Conservation (phyloP, 768 basidiomycete genomes). For the Mycena crocata region DNA sequence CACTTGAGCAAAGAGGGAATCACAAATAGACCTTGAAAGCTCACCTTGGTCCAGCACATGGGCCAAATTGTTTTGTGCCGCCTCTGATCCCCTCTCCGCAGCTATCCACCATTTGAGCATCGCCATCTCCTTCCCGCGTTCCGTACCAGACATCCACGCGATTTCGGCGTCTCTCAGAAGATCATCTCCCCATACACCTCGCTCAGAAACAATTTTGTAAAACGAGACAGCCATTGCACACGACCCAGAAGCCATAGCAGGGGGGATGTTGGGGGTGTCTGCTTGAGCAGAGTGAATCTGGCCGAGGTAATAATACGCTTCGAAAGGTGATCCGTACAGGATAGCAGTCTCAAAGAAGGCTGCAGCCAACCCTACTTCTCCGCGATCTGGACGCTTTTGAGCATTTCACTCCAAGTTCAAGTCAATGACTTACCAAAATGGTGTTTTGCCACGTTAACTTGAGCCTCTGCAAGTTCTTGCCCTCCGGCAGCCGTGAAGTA, state of each 20-base stretch:
- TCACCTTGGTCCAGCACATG: slow-evolving; percentile 92
- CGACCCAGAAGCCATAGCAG: slow-evolving; percentile 70
- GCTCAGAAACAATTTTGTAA: slow-evolving; percentile 92
- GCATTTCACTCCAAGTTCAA: slow-evolving; percentile 5
- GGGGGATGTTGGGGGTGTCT: slow-evolving; percentile 53
- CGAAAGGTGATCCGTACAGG: slow-evolving; percentile 90
- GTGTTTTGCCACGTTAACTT: slow-evolving; percentile 90
- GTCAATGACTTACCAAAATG: slow-evolving; percentile 62
- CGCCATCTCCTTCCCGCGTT: slow-evolving; percentile 82
- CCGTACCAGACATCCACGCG: slow-evolving; percentile 76
- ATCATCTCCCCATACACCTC: slow-evolving; percentile 89
- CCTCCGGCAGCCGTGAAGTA: slow-evolving; percentile 85
- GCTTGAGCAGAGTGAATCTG: slow-evolving; percentile 78
- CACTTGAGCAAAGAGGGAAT: not conserved
- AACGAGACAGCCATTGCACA: slow-evolving; percentile 94
- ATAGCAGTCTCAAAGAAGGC: slow-evolving; percentile 88
- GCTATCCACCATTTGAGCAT: slow-evolving; percentile 96
- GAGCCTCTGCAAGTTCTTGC: slow-evolving; percentile 92
- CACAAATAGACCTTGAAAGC: slow-evolving; percentile 28
- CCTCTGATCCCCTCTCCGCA: slow-evolving; percentile 91
- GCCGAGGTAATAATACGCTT: slow-evolving; percentile 94
- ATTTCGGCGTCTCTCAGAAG: slow-evolving; percentile 84
- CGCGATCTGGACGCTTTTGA: slow-evolving; percentile 61
- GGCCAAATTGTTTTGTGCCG: slow-evolving; percentile 95
- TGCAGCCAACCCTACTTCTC: slow-evolving; percentile 74